Percentiles rank a stretch among this genome's conserved stretches.
Evolutionary conservation across 2,329 filamentous ascomycete genomes (phyloP).

Genomic region (Trichoderma cornu-damae): DNA sequence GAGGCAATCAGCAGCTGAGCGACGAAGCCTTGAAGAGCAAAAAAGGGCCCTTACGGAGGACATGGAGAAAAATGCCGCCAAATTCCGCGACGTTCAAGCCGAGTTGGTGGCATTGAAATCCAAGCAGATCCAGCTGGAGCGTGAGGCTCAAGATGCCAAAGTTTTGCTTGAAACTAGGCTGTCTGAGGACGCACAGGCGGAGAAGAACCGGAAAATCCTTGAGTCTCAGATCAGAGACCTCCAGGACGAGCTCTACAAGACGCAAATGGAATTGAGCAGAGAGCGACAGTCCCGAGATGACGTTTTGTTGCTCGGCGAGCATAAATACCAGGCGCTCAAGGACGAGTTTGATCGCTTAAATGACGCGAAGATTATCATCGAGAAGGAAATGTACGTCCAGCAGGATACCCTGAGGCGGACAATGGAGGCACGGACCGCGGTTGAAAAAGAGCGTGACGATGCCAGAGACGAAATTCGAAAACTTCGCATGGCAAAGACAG

Average conservation of each 20-base stretch:
- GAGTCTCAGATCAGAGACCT: constrained; percentile 84
- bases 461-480: constrained; percentile 79
- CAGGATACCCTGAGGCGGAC: constrained; percentile 85
- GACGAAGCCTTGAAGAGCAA: constrained; percentile 71
- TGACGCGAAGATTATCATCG: constrained; percentile 92
- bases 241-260: constrained; percentile 76
- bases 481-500: constrained; percentile 75
- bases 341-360: constrained; percentile 83
- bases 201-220: constrained; percentile 72
- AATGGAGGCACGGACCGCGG: constrained; percentile 71
- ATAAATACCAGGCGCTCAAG: constrained; percentile 76
- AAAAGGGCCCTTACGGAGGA: constrained; percentile 65
- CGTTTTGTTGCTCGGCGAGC: constrained; percentile 82
- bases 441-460: constrained; percentile 84
- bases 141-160: constrained; percentile 85
- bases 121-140: constrained; percentile 76
- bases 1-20: constrained; percentile 76
- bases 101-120: constrained; percentile 82
- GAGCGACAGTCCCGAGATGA: constrained; percentile 93
- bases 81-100: constrained; percentile 78
- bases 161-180: constrained; percentile 80
- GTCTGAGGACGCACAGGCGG: constrained; percentile 81
- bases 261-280: constrained; percentile 82
- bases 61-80: constrained; percentile 70
- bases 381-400: constrained; percentile 95